Evolutionary conservation across 2,329 filamentous ascomycete genomes (phyloP).

Genomic region (Hortaea werneckii): DNA sequence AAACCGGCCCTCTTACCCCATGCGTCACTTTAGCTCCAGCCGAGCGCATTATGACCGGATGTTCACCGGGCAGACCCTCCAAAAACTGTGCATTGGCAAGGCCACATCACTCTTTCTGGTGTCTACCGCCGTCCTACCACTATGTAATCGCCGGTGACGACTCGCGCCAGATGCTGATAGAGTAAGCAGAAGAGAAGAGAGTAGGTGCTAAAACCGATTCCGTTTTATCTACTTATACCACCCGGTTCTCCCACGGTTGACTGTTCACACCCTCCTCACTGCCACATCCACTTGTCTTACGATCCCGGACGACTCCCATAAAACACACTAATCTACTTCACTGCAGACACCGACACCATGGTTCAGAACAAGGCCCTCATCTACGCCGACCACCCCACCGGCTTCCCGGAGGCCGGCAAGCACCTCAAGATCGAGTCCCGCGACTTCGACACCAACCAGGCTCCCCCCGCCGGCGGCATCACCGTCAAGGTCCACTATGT

Average conservation of each 20-base stretch:
- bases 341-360: slow-evolving; percentile 26
- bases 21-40: too few species aligned
- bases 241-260: neutral
- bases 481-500: slow-evolving; percentile 60
- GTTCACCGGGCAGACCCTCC: too few species aligned
- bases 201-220: neutral
- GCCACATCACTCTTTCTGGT: too few species aligned
- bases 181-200: too few species aligned
- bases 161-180: too few species aligned
- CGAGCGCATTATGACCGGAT: too few species aligned
- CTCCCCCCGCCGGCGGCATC: slow-evolving; percentile 55
- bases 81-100: too few species aligned
- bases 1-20: too few species aligned
- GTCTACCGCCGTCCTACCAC: too few species aligned
- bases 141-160: too few species aligned
- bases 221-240: neutral
- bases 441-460: slow-evolving; percentile 55
- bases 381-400: slow-evolving; percentile 59
- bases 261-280: neutral
- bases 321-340: slow-evolving; percentile 1
- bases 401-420: slow-evolving; percentile 58
- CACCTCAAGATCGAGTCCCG: slow-evolving; percentile 58
- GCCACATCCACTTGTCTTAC: neutral
- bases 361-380: slow-evolving; percentile 64
- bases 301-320: neutral